Percentiles rank a stretch among this genome's conserved stretches.
These are phyloP conservation scores for Ustilago bromivora DNA, from an alignment of 1,284 basidiomycete genomes.

Conservation along the genomic window DNA sequence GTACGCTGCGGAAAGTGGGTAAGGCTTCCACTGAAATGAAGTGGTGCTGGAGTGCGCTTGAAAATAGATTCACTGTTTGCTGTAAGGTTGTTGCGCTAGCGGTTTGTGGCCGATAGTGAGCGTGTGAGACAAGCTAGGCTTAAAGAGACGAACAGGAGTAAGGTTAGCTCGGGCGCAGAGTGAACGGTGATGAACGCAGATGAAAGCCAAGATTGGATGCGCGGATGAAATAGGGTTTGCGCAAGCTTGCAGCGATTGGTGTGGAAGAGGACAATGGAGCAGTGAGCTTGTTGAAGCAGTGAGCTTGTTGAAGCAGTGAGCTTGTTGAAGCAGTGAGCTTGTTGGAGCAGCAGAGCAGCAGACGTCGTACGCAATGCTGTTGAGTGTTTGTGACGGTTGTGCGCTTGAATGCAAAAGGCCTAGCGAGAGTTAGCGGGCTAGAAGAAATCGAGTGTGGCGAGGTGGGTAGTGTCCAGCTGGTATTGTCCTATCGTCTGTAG, in stretches of 20 bases:
- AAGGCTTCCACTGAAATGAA: conserved; percentile 22
- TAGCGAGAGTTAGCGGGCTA: not conserved
- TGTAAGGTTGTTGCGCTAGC: conserved; percentile 11
- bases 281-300: not conserved
- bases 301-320: not conserved
- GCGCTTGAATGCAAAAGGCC: not conserved
- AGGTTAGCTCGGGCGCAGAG: conserved; percentile 8
- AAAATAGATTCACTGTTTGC: not conserved
- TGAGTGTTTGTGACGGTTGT: not conserved
- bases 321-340: not conserved
- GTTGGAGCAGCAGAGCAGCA: no score
- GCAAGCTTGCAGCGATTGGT: conserved; percentile 4
- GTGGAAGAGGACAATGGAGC: not conserved
- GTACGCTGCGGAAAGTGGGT: conserved; percentile 8
- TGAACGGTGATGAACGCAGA: not conserved
- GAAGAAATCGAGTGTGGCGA: not conserved
- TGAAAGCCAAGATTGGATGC: conserved; percentile 12
- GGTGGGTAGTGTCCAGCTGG: not conserved
- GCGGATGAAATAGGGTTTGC: conserved; percentile 4
- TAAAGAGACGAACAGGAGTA: not conserved
- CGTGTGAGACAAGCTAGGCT: not conserved
- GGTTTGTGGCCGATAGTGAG: not conserved
- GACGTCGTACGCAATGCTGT: not conserved
- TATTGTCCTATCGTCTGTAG: not conserved
- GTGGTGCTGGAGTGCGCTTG: conserved; percentile 21